A percentile compares a stretch with the other conserved stretches of the same genome.
Conservation (phyloP, 257 asterid species). For the Asclepias syriaca region DNA sequence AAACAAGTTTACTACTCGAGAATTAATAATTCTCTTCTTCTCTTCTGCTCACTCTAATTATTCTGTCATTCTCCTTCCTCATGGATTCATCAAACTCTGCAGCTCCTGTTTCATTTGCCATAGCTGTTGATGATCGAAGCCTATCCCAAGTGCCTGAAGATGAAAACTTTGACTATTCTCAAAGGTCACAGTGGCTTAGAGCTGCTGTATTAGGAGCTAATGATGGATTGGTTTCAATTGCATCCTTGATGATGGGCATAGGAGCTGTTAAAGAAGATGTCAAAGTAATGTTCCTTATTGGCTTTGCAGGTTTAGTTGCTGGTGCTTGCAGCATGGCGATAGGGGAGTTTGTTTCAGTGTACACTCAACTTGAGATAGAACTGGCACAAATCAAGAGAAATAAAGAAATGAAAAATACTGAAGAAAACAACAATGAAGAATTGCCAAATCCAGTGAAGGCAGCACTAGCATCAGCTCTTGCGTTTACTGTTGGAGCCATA, state of each 20-base stretch:
- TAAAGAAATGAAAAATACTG: background rate
- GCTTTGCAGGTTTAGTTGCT: constrained; percentile 60
- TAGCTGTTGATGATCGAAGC: constrained; percentile 11
- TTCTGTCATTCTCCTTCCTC: constrained; percentile 2
- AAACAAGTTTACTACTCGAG: constrained; percentile 1
- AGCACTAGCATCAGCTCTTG: constrained; percentile 56
- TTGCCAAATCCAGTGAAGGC: constrained; percentile 65
- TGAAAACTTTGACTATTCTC: constrained; percentile 41
- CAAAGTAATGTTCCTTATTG: constrained; percentile 51
- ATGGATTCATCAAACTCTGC: constrained; percentile 46
- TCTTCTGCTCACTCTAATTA: background rate
- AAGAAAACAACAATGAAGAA: constrained; percentile 22
- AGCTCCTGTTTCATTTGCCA: constrained; percentile 27
- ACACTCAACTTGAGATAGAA: constrained; percentile 61
- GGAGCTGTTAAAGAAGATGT: constrained; percentile 54
- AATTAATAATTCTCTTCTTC: constrained; percentile 1
- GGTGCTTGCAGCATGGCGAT: constrained; percentile 87
- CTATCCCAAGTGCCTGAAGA: constrained; percentile 19
- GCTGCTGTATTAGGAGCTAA: constrained; percentile 71
- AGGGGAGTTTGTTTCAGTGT: constrained; percentile 67
- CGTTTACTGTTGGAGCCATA: constrained; percentile 55
- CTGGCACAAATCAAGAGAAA: constrained; percentile 56
- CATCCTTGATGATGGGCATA: constrained; percentile 66
- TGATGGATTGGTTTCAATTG: constrained; percentile 61
- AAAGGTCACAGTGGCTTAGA: constrained; percentile 72